Percentiles rank a stretch among this genome's conserved stretches.
These are phyloP conservation scores for Rhizoclosmatium sp. DNA, from an alignment of 192 early-diverging fungal genomes.

Conservation along the genomic window DNA sequence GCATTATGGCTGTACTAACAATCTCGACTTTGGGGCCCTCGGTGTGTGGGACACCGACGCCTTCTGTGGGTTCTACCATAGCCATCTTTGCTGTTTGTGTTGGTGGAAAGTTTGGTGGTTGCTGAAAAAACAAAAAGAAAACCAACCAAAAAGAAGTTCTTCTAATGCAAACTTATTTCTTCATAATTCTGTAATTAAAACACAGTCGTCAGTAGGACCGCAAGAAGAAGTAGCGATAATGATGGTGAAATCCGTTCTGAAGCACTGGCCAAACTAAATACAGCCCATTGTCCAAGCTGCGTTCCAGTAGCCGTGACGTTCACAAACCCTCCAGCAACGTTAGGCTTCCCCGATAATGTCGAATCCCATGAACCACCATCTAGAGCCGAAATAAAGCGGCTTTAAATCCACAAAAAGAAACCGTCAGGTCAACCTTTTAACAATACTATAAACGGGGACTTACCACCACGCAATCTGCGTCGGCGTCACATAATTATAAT, in stretches of 20 bases:
- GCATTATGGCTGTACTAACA: slow-evolving; percentile 29
- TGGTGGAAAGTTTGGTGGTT: neutral
- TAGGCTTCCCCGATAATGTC: neutral
- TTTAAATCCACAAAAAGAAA: neutral
- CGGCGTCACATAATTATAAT: slow-evolving; percentile 1
- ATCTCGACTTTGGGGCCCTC: slow-evolving; percentile 54
- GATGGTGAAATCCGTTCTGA: neutral
- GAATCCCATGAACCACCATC: slow-evolving; percentile 20
- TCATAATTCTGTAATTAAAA: neutral
- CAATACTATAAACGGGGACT: neutral
- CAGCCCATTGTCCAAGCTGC: slow-evolving; percentile 23
- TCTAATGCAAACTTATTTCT: neutral
- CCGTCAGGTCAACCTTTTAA: too few relatives aligned
- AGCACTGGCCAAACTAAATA: neutral
- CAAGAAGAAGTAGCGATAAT: neutral
- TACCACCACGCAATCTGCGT: slow-evolving; percentile 6
- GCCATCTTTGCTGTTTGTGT: slow-evolving; percentile 36
- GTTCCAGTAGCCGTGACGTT: neutral
- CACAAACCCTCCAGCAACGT: neutral
- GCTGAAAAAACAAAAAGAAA: slow-evolving; percentile 13
- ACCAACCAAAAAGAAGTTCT: neutral
- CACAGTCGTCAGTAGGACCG: neutral
- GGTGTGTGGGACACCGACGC: slow-evolving; percentile 45
- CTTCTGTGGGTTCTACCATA: slow-evolving; percentile 55
- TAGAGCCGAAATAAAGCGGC: slow-evolving; percentile 16